Evolutionary conservation across 495 filamentous ascomycete species (phyloP).

Genomic region (Neurospora sp.): DNA sequence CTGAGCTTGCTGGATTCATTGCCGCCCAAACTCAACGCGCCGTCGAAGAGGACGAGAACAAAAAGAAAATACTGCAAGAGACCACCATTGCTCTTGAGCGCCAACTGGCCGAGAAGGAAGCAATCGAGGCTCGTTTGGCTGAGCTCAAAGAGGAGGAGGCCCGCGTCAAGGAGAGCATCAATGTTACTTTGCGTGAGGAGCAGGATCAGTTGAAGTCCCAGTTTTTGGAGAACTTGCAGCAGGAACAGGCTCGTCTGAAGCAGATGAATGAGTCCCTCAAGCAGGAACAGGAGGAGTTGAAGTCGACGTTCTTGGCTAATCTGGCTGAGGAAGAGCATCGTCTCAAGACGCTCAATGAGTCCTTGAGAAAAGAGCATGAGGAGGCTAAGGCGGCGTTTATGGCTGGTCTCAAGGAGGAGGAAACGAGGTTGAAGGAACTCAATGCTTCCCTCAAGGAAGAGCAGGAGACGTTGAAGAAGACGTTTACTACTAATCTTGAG

Average conservation of each 20-base stretch:
- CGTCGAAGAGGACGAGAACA: slow-evolving; percentile 66
- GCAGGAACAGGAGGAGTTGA: slow-evolving; percentile 8
- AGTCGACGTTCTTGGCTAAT: slow-evolving; percentile 4
- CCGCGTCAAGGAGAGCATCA: slow-evolving; percentile 28
- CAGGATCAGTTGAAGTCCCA: slow-evolving; percentile 18
- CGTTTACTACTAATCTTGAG: slow-evolving; percentile 10
- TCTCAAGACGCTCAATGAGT: slow-evolving; percentile 2
- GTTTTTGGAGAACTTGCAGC: slow-evolving; percentile 15
- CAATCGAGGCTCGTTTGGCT: slow-evolving; percentile 63
- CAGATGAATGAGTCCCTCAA: slow-evolving; percentile 5
- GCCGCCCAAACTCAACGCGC: slow-evolving; percentile 67
- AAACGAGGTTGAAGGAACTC: slow-evolving; percentile 42
- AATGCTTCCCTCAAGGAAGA: slow-evolving; percentile 18
- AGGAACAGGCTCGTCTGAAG: slow-evolving; percentile 17
- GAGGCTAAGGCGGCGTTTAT: slow-evolving; percentile 11
- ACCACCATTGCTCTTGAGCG: slow-evolving; percentile 71
- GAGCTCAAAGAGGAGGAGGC: slow-evolving; percentile 35
- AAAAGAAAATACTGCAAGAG: slow-evolving; percentile 73
- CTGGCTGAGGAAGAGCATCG: slow-evolving; percentile 9
- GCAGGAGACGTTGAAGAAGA: slow-evolving; percentile 15
- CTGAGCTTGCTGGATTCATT: slow-evolving; percentile 78
- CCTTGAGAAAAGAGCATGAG: slow-evolving; percentile 6
- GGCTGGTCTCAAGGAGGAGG: slow-evolving; percentile 43
- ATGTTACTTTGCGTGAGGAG: slow-evolving; percentile 45
- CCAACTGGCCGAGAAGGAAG: slow-evolving; percentile 63